phyloP scores from a whole-genome alignment of 1,284 basidiomycete genomes.

The Apiotrichum siamense region DNA sequence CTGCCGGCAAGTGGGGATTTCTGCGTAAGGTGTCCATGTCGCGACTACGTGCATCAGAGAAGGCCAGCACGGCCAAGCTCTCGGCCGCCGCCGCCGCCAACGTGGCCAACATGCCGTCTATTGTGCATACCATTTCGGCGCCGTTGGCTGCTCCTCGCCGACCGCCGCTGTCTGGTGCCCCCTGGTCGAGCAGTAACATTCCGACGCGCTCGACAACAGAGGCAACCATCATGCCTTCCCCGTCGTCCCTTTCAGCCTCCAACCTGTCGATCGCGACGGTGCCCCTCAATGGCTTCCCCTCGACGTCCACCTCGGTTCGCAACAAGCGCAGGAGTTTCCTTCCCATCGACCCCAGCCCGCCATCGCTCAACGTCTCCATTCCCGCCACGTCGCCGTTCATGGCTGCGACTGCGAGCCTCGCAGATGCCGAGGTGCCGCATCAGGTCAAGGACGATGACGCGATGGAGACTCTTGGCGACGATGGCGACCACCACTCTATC shows the following conservation, averaged over 20 bases:
- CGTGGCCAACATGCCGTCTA: constrained; percentile 27
- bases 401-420: constrained; percentile 16
- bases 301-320: background rate
- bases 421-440: constrained; percentile 3
- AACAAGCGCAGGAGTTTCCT: constrained; percentile 74
- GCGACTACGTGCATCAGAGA: constrained; percentile 20
- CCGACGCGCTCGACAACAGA: background rate
- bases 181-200: constrained; percentile 12
- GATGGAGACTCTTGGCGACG: constrained; percentile 17
- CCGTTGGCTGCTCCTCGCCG: constrained; percentile 14
- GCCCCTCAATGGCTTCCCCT: background rate
- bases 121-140: constrained; percentile 33
- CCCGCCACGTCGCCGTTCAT: constrained; percentile 62
- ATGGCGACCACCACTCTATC: constrained; percentile 11
- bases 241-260: background rate
- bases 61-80: constrained; percentile 19
- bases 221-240: background rate
- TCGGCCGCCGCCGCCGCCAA: constrained; percentile 34
- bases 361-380: constrained; percentile 47
- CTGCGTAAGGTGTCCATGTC: constrained; percentile 96
- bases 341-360: constrained; percentile 59
- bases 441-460: constrained; percentile 4
- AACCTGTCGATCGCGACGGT: background rate
- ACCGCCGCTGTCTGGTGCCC: constrained; percentile 4
- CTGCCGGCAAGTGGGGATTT: constrained; percentile 68